phyloP scores from a whole-genome alignment of 192 early-diverging fungal species.

The Coemansia guatemalensis region DNA sequence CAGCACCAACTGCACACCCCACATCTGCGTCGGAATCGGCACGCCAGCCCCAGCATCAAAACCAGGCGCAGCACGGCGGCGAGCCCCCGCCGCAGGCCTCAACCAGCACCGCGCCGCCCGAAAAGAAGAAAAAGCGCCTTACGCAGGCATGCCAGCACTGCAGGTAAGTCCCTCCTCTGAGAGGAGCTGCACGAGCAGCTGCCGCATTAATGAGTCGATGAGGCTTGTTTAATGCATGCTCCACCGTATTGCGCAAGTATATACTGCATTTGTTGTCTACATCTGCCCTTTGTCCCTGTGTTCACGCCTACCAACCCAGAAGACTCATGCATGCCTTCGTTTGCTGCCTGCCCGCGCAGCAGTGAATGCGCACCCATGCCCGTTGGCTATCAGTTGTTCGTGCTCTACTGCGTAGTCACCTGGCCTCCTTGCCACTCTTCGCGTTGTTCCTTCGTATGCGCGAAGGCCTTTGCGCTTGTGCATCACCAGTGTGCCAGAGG shows the following conservation, averaged over 20 bases:
- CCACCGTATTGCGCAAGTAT: not conserved
- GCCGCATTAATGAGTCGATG: not conserved
- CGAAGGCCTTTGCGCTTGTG: not conserved
- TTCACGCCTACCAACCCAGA: not conserved
- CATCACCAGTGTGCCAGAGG: not conserved
- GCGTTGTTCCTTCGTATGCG: not conserved
- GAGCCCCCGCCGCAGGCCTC: slow-evolving; percentile 7
- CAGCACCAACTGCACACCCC: not conserved
- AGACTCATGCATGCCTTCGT: not conserved
- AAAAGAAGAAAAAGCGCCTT: slow-evolving; percentile 53
- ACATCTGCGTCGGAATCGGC: slow-evolving; percentile 7
- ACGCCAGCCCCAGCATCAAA: slow-evolving; percentile 16
- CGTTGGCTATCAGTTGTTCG: not conserved
- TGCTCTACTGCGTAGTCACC: slow-evolving; percentile 1
- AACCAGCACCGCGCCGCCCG: slow-evolving; percentile 13
- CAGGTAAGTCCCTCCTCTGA: slow-evolving; percentile 30
- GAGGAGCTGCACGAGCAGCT: not conserved
- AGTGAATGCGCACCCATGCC: not conserved
- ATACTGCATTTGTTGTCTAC: not conserved
- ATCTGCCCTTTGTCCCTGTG: not conserved
- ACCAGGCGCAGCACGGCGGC: slow-evolving; percentile 4
- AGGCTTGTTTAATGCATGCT: slow-evolving; percentile 6
- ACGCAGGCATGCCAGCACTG: slow-evolving; percentile 55
- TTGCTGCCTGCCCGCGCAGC: not conserved
- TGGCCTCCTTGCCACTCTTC: not conserved